Base-by-base conservation (phyloP, 352 stramenopile genomes). In the Thraustochytrium sp. region DNA sequence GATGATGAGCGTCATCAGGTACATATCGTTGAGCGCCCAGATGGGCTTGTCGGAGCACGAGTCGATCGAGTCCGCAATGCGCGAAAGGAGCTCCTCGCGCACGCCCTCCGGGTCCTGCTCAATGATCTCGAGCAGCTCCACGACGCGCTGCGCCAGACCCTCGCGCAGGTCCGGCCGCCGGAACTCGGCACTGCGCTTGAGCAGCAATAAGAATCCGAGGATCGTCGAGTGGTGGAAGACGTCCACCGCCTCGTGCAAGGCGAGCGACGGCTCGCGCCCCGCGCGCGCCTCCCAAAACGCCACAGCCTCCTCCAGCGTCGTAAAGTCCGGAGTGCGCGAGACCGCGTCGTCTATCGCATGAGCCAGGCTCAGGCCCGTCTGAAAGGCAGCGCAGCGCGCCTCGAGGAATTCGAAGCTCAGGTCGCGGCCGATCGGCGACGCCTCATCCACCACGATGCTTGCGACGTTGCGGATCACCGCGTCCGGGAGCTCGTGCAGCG, bases 1-100 rank as follows among this genome's bases (percentile, higher is more conserved):
- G 21, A 55, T 77, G 23, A 62, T 61, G 9, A 77, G 65, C 18
- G 49, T 62, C 29, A 77, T 62, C 11, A 77, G 5, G 36, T 75
- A 62, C 65, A 77, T 77, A 38, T 77, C 42, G 1, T 77, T 77
- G 3, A 77, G 65, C 18, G 65, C 65, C 65, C 65, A 77, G 26
- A 77, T 77, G 31, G 65, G 65, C 46, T 77, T 77, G 49, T 77
- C 65, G 18, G 42, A 62, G 31, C 65, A 77, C n/a, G 65, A 77
- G 26, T 77, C 65, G 11, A 62, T 77, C 13, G 42, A 23, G 42
- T 77, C 65, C 40, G 49, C 31, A 23, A 77, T 77, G 9, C 65
- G 42, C 18, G 65, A 77, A 21, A 77, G 23, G 16, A 77, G 42
- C 23, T 77, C 65, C 9, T 55, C 49, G 8, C 49, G 13, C 18